Percentiles rank a stretch among this genome's conserved stretches.
Evolutionary conservation across 1,139 yeast genomes (phyloP).

Genomic region (Zygoascus meyerae): DNA sequence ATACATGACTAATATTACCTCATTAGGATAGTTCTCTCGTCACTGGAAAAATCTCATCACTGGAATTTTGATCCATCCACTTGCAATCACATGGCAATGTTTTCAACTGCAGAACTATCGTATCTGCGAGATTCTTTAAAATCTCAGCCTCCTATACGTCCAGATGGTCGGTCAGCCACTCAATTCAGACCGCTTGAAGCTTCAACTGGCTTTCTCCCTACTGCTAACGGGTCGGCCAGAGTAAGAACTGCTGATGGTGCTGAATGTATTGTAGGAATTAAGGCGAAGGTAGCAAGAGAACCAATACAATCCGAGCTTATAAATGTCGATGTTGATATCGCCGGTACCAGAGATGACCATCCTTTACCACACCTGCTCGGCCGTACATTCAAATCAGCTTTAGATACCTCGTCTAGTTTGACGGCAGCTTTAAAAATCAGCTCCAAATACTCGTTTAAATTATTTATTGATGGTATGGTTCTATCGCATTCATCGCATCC

Average conservation of each 20-base stretch:
- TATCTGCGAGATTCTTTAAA: constrained; percentile 69
- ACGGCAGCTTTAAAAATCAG: constrained; percentile 53
- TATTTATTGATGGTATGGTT: constrained; percentile 73
- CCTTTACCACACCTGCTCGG: constrained; percentile 39
- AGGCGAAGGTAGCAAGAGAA: constrained; percentile 70
- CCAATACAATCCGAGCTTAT: constrained; percentile 42
- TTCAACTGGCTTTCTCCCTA: constrained; percentile 70
- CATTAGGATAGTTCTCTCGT: no score
- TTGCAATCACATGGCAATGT: constrained; percentile 25
- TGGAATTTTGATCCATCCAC: no score
- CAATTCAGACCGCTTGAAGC: constrained; percentile 88
- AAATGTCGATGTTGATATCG: constrained; percentile 67
- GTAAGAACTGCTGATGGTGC: constrained; percentile 82
- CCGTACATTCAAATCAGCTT: constrained; percentile 34
- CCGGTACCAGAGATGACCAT: constrained; percentile 34
- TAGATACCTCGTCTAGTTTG: constrained; percentile 39
- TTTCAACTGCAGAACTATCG: constrained; percentile 83
- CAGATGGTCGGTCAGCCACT: constrained; percentile 67
- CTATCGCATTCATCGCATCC: constrained; percentile 69
- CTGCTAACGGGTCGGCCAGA: constrained; percentile 88
- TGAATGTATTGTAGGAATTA: constrained; percentile 86
- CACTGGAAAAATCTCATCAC: no score
- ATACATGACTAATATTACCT: no score
- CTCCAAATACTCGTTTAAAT: constrained; percentile 64
- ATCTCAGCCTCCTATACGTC: constrained; percentile 60